Evolutionary conservation across 352 stramenopile genomes (phyloP).

Genomic region (Phytophthora agathidicida): DNA sequence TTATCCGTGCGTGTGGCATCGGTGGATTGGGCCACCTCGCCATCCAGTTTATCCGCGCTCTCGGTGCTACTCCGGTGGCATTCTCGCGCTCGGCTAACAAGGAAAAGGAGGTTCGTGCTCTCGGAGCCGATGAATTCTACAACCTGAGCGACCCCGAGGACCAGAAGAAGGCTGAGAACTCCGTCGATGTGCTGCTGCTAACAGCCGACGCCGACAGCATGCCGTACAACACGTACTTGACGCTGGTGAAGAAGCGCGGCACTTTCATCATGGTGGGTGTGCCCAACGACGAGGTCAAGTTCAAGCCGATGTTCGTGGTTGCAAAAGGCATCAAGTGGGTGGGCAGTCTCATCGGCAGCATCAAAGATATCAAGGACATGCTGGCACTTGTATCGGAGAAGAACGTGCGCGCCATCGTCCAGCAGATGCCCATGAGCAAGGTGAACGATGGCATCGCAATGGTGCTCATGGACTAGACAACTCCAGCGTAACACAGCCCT

Average conservation of each 20-base stretch:
- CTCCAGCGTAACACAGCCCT: too few relatives aligned
- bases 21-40: slow-evolving; percentile 35
- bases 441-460: slow-evolving; percentile 13
- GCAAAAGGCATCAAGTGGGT: too few relatives aligned
- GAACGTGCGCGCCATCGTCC: slow-evolving; percentile 55
- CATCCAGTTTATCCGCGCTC: slow-evolving; percentile 69
- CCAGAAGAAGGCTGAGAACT: slow-evolving; percentile 31
- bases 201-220: slow-evolving; percentile 40
- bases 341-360: slow-evolving; percentile 16
- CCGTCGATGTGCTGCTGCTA: slow-evolving; percentile 34
- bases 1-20: slow-evolving; percentile 48
- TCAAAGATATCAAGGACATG: slow-evolving; percentile 48
- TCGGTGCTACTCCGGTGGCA: slow-evolving; percentile 63
- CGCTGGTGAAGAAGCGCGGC: slow-evolving; percentile 18
- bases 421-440: slow-evolving; percentile 50
- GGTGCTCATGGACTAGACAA: slow-evolving; percentile 28
- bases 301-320: slow-evolving; percentile 34
- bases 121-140: slow-evolving; percentile 20
- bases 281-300: slow-evolving; percentile 48
- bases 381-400: slow-evolving; percentile 72
- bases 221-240: slow-evolving; percentile 39
- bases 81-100: slow-evolving; percentile 23
- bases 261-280: slow-evolving; percentile 37
- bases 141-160: slow-evolving; percentile 15
- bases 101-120: slow-evolving; percentile 9